Conservation (phyloP, 352 stramenopile genomes). For the Phytophthora syringae region DNA sequence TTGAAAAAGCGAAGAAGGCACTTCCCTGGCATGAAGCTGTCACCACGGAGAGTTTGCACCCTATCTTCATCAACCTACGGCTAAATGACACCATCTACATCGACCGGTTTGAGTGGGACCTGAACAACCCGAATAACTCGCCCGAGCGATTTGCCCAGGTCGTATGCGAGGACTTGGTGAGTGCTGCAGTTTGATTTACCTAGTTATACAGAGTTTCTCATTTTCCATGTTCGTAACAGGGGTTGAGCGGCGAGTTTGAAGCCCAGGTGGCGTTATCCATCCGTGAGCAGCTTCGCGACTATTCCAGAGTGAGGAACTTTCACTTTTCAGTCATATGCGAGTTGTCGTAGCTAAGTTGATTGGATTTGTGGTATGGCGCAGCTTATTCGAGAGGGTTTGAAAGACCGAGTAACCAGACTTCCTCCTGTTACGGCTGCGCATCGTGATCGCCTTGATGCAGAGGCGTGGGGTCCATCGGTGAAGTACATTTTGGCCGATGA, state of each 20-base stretch:
- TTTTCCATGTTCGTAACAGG: conserved; percentile 34
- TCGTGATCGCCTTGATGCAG: conserved; percentile 68
- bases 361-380: conserved; percentile 21
- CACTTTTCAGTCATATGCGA: neutral
- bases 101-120: conserved; percentile 86
- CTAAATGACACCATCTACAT: conserved; percentile 85
- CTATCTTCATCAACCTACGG: conserved; percentile 84
- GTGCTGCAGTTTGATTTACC: neutral
- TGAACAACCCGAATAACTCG: conserved; percentile 70
- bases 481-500: conserved; percentile 83
- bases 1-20: conserved; percentile 65
- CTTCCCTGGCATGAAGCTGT: conserved; percentile 67
- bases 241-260: conserved; percentile 81
- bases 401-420: conserved; percentile 63
- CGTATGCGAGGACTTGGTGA: conserved; percentile 77
- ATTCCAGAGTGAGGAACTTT: conserved; percentile 55
- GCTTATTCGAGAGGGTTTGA: conserved; percentile 76
- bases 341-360: conserved; percentile 7
- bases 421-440: conserved; percentile 61
- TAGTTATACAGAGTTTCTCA: neutral
- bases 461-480: conserved; percentile 69
- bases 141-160: conserved; percentile 71
- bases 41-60: conserved; percentile 65
- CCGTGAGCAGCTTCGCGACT: conserved; percentile 78
- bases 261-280: conserved; percentile 80